Evolutionary conservation across 2,329 filamentous ascomycete species (phyloP).

Genomic region (Elsinoe fawcettii): DNA sequence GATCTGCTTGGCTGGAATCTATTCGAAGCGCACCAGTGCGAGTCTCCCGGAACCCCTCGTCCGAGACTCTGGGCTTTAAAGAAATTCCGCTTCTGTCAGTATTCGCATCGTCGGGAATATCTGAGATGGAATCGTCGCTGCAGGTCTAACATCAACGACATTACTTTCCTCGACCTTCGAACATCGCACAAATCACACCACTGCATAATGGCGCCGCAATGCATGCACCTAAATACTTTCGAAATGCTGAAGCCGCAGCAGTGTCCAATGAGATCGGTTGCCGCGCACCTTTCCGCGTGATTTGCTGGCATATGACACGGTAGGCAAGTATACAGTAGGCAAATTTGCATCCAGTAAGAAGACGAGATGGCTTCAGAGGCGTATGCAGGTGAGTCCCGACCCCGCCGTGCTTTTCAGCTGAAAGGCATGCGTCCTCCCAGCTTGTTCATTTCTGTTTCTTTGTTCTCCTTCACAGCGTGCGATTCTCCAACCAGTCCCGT

Average conservation of each 20-base stretch:
- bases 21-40: not conserved
- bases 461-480: too few species aligned
- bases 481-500: too few species aligned
- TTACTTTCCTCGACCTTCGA: too few species aligned
- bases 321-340: not conserved
- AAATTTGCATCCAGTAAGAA: not conserved
- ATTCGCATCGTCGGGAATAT: too few species aligned
- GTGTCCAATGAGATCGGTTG: not conserved
- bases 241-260: too few species aligned
- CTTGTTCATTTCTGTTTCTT: too few species aligned
- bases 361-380: not conserved
- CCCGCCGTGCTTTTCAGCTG: not conserved
- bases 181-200: too few species aligned
- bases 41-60: not conserved
- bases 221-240: too few species aligned
- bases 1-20: conserved; percentile 10
- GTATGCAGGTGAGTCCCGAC: not conserved
- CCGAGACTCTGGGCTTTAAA: not conserved
- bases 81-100: too few species aligned
- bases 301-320: not conserved
- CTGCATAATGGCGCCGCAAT: too few species aligned
- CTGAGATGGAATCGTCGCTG: too few species aligned
- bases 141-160: too few species aligned
- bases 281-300: not conserved
- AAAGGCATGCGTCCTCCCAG: not conserved